Percentiles rank a stretch among this genome's conserved stretches.
Evolutionary conservation across 441 rosid species (phyloP).

Genomic region (Raphanus hybrid): DNA sequence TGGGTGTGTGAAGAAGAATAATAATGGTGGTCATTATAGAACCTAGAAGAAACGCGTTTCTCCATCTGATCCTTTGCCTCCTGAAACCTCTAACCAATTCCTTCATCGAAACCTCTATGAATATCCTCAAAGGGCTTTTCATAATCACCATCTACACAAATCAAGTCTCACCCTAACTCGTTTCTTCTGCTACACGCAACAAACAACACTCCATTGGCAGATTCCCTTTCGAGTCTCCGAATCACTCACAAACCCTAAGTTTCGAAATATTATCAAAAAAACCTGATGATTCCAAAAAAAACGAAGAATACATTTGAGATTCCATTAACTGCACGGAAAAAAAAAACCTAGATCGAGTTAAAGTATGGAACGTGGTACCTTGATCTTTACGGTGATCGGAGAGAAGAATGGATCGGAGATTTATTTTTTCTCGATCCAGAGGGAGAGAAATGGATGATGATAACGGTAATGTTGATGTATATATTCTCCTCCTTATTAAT

Average conservation of each 20-base stretch:
- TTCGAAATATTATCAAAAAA: constrained; percentile 28
- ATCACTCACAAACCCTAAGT: constrained; percentile 28
- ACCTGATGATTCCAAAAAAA: constrained; percentile 14
- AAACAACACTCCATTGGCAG: constrained; percentile 24
- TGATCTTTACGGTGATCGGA: constrained; percentile 23
- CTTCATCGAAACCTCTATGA: constrained; percentile 44
- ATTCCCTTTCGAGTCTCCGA: neutral
- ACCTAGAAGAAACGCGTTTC: constrained; percentile 56
- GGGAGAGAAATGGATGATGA: constrained; percentile 14
- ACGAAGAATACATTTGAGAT: constrained; percentile 8
- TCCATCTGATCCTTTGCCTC: constrained; percentile 57
- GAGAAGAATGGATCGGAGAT: constrained; percentile 5
- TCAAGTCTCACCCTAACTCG: neutral
- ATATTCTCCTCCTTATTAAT: constrained; percentile 16
- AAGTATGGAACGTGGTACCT: constrained; percentile 27
- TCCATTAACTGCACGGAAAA: neutral
- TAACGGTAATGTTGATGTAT: constrained; percentile 29
- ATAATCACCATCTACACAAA: constrained; percentile 26
- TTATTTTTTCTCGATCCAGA: constrained; percentile 30
- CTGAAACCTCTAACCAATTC: constrained; percentile 45
- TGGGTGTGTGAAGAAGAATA: constrained; percentile 52
- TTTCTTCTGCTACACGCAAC: constrained; percentile 15
- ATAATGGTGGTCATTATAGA: constrained; percentile 53
- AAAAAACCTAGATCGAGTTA: neutral
- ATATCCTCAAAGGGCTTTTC: constrained; percentile 36